These are phyloP conservation scores for Ganoderma resinaceum DNA, from an alignment of 1,284 basidiomycete species.

Conservation along the genomic window DNA sequence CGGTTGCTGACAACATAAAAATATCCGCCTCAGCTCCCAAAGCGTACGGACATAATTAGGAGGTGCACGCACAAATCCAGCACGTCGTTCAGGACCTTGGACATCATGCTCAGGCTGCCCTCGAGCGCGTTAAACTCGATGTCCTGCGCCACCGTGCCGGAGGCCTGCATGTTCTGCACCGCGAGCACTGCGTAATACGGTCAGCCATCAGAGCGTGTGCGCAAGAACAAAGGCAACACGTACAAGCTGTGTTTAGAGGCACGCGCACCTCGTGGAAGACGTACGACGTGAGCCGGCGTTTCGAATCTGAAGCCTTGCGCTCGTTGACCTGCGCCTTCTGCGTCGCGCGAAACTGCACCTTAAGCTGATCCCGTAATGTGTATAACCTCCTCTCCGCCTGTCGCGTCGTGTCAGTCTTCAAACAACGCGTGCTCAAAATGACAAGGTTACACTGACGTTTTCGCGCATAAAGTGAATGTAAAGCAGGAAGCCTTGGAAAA, in stretches of 20 bases:
- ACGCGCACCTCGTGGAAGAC: slow-evolving; percentile 77
- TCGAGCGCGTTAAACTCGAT: slow-evolving; percentile 85
- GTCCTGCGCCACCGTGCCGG: slow-evolving; percentile 68
- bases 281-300: slow-evolving; percentile 81
- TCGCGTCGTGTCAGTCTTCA: not conserved
- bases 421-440: not conserved
- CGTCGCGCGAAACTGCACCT: slow-evolving; percentile 78
- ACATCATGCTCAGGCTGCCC: slow-evolving; percentile 89
- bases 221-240: slow-evolving; percentile 37
- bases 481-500: slow-evolving; percentile 67
- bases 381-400: slow-evolving; percentile 68
- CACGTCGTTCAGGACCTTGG: slow-evolving; percentile 91
- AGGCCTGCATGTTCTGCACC: slow-evolving; percentile 89
- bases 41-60: not conserved
- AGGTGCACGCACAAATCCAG: slow-evolving; percentile 71
- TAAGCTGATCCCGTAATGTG: slow-evolving; percentile 73
- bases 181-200: slow-evolving; percentile 65
- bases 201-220: not conserved
- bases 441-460: slow-evolving; percentile 40
- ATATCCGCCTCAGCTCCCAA: slow-evolving; percentile 6
- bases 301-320: slow-evolving; percentile 79
- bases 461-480: slow-evolving; percentile 64
- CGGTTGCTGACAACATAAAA: slow-evolving; percentile 48
- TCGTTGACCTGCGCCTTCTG: slow-evolving; percentile 89
- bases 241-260: slow-evolving; percentile 88